phyloP scores from a whole-genome alignment of 192 early-diverging fungal species.

The Linderina pennispora region DNA sequence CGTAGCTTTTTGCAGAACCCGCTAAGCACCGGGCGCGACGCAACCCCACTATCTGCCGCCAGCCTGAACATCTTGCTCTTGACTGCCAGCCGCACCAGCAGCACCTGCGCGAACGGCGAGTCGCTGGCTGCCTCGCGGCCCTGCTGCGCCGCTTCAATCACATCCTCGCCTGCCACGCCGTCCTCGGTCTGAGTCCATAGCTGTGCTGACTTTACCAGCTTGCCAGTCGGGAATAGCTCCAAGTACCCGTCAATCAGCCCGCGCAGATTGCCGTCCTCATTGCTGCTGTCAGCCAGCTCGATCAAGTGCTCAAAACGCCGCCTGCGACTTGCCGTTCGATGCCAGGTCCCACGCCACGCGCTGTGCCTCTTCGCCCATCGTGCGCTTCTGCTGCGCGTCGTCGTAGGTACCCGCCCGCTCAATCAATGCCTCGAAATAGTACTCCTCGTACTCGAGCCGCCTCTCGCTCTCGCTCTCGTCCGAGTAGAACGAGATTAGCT shows the following conservation, averaged over 20 bases:
- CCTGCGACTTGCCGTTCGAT: constrained; percentile 4
- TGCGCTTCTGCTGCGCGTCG: not conserved
- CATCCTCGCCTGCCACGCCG: not conserved
- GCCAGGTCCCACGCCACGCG: constrained; percentile 20
- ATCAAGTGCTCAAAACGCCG: constrained; percentile 36
- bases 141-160: constrained; percentile 11
- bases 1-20: constrained; percentile 6
- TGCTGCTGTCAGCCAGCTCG: constrained; percentile 7
- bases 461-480: constrained; percentile 2
- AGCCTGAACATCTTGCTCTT: constrained; percentile 4
- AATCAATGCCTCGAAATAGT: constrained; percentile 15
- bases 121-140: constrained; percentile 7
- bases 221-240: constrained; percentile 9
- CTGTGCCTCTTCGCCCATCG: constrained; percentile 12
- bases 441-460: constrained; percentile 12
- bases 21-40: constrained; percentile 9
- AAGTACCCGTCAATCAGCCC: constrained; percentile 7
- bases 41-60: constrained; percentile 11
- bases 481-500: constrained; percentile 8
- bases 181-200: constrained; percentile 8
- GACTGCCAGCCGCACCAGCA: constrained; percentile 6
- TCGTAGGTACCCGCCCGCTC: constrained; percentile 11
- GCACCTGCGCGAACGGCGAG: constrained; percentile 33
- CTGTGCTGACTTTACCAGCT: constrained; percentile 5
- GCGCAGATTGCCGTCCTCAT: not conserved